Conservation (phyloP, 2,329 filamentous ascomycete species). For the Colletotrichum eremochloae region DNA sequence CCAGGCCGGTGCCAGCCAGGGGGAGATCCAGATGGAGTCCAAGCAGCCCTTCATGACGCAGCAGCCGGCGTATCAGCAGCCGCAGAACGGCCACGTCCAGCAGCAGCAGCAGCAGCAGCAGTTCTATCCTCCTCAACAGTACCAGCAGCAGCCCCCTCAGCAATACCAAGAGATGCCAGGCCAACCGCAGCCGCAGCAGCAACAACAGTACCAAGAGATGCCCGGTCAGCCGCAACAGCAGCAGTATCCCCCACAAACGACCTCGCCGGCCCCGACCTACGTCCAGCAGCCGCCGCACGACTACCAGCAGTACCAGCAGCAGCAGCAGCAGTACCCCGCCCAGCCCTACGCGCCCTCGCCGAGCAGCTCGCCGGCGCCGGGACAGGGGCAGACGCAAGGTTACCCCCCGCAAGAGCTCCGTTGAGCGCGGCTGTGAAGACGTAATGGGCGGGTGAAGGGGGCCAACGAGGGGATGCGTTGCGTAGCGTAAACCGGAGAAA, state of each 20-base stretch:
- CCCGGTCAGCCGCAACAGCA: constrained; percentile 8
- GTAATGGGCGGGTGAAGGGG: background rate
- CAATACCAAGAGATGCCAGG: constrained; percentile 24
- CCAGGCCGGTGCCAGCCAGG: constrained; percentile 41
- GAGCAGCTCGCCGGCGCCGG: constrained; percentile 25
- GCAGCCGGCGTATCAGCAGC: constrained; percentile 44
- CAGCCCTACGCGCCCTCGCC: constrained; percentile 31
- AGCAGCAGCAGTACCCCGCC: constrained; percentile 19
- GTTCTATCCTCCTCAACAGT: constrained; percentile 14
- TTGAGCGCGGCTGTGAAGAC: background rate
- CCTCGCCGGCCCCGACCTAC: background rate
- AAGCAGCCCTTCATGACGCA: constrained; percentile 40
- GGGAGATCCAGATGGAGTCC: constrained; percentile 52
- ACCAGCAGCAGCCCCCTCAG: constrained; percentile 26
- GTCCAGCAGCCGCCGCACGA: constrained; percentile 7
- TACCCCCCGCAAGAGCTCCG: constrained; percentile 35
- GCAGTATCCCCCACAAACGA: background rate
- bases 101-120: constrained; percentile 13
- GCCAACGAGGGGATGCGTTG: background rate
- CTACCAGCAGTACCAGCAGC: constrained; percentile 16
- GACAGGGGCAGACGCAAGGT: constrained; percentile 16
- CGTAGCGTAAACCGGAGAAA: background rate
- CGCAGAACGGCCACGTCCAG: constrained; percentile 40
- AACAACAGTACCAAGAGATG: constrained; percentile 29
- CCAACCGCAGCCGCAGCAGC: constrained; percentile 14